Evolutionary conservation across 257 asterid genomes (phyloP), one percentile per base, ranked within the genome.

Genomic region (Apocynum venetum): DNA sequence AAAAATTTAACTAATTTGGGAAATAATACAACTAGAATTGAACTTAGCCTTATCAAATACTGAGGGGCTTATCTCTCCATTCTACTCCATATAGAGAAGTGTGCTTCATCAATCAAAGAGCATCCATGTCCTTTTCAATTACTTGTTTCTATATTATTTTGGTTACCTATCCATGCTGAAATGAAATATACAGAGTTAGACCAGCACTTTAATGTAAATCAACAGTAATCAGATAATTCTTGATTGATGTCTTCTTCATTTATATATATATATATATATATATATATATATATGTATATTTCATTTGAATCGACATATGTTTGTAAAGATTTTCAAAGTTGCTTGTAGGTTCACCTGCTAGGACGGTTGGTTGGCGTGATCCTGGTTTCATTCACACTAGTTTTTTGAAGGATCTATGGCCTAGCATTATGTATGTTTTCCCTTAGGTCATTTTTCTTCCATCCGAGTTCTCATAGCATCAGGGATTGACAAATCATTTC

Each of bases 351-450:
- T 61, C 97, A 72, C 98, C 98, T 52, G 98, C 98, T 11, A 84
- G 97, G 49, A 89, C 98, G n/a, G 96, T 95, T 47, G 98, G 98
- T 51, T 95, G 98, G 97, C 97, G 98, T 75, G 93, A 95, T 83
- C 98, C 98, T 75, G 98, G 98, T 70, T 95, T 88, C 84, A 88
- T 95, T 66, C 98, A 95, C 57, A 95, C 98, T 9, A 90, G 96
- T 84, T 95, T 92, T 90, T 87, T 95, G 76, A 90, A 89, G 84
- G 86, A 93, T 74, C 78, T 95, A 83, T 95, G 99, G 99, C 99
- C 98, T 75, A 90, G 81, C 79, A 84, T 85, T 11, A 61, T 78
- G 98, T 92, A 84, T 77, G 91, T 80, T 77, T 60, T 56, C 51
- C 4, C 46, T 19, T 31, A 36, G 61, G 1, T 31, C 17, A 36